Conservation (phyloP, 192 early-diverging fungal genomes). For the Mortierella antarctica region DNA sequence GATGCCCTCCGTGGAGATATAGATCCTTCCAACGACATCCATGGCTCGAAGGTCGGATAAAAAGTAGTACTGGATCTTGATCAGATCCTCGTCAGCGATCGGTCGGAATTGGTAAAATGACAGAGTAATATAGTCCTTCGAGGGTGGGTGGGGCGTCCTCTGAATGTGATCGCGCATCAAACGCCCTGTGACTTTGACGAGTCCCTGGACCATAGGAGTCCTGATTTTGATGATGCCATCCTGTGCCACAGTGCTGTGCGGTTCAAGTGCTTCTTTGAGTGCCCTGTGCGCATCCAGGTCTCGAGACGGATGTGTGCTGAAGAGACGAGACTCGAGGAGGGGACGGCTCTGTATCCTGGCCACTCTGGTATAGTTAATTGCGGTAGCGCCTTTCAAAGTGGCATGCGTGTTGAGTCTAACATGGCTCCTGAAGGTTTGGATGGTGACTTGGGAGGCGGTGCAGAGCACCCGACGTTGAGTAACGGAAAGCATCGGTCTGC, state of each 20-base stretch:
- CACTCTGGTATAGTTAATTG: too few relatives aligned
- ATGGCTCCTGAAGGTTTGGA: neutral
- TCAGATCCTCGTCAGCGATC: slow-evolving; percentile 33
- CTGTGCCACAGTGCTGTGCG: slow-evolving; percentile 12
- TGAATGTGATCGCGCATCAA: slow-evolving; percentile 38
- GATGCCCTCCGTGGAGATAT: slow-evolving; percentile 78
- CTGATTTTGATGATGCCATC: slow-evolving; percentile 15
- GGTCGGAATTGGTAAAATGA: slow-evolving; percentile 67
- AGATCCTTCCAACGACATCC: slow-evolving; percentile 78
- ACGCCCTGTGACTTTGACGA: slow-evolving; percentile 8
- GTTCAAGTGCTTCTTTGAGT: neutral
- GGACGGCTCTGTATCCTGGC: too few relatives aligned
- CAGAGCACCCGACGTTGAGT: slow-evolving; percentile 14
- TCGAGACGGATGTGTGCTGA: neutral
- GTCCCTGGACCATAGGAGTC: slow-evolving; percentile 1
- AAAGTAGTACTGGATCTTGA: slow-evolving; percentile 52
- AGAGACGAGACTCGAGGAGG: neutral
- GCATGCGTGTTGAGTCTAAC: neutral
- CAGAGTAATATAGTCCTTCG: slow-evolving; percentile 53
- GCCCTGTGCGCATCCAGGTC: neutral
- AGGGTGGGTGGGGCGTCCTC: slow-evolving; percentile 31
- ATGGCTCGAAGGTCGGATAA: slow-evolving; percentile 55
- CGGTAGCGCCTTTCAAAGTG: too few relatives aligned
- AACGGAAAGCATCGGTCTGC: slow-evolving; percentile 4
- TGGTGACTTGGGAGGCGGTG: slow-evolving; percentile 7